phyloP scores from a whole-genome alignment of 2,329 filamentous ascomycete species.

The Tolypocladium amazonense region DNA sequence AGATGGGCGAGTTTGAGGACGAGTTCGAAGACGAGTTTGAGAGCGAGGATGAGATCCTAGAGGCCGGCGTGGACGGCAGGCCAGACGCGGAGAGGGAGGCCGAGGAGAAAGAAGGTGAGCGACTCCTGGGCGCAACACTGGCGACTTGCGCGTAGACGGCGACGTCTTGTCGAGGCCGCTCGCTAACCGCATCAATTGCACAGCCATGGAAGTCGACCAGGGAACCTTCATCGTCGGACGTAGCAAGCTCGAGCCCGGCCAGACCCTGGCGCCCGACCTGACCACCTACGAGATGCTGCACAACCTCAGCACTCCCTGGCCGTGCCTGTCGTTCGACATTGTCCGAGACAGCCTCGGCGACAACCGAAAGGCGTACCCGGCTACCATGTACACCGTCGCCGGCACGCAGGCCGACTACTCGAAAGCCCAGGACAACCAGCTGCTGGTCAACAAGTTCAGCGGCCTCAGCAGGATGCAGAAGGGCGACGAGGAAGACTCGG shows the following conservation, averaged over 20 bases:
- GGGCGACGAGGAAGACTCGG: constrained; percentile 53
- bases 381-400: constrained; percentile 87
- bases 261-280: constrained; percentile 82
- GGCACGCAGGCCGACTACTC: constrained; percentile 81
- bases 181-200: neutral
- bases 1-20: constrained; percentile 81
- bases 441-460: constrained; percentile 95
- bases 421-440: constrained; percentile 74
- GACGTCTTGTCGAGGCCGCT: neutral
- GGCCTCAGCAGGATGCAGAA: constrained; percentile 80
- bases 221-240: constrained; percentile 93
- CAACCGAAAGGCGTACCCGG: constrained; percentile 84
- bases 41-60: constrained; percentile 80
- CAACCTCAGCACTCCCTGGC: constrained; percentile 88
- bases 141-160: neutral
- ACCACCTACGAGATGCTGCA: constrained; percentile 98
- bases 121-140: neutral
- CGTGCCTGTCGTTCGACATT: constrained; percentile 92
- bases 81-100: constrained; percentile 89
- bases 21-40: constrained; percentile 91
- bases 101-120: constrained; percentile 61
- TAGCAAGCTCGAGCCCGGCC: constrained; percentile 80
- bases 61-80: constrained; percentile 86
- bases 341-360: constrained; percentile 78
- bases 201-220: constrained; percentile 84